Evolutionary conservation across 306 rosid species (phyloP).

Genomic region (Trichosanthes truncata): DNA sequence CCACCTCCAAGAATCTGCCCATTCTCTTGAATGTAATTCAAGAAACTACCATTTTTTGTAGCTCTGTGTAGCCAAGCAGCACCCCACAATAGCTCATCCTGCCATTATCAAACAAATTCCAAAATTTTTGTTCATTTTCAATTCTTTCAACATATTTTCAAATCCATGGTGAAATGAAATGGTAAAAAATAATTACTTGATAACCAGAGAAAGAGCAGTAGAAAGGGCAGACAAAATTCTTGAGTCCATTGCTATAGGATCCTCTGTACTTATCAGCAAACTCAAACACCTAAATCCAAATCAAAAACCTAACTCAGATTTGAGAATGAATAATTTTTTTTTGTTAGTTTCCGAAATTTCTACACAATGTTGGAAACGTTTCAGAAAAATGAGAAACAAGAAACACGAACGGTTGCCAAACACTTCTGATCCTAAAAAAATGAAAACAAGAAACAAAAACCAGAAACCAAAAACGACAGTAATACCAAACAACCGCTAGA

Average conservation of each 20-base stretch:
- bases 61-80: slow-evolving; percentile 97
- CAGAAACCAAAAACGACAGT: no score
- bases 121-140: no score
- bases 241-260: slow-evolving; percentile 60
- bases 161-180: no score
- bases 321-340: no score
- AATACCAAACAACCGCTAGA: no score
- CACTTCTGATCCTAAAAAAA: no score
- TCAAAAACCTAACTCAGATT: neutral
- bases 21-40: slow-evolving; percentile 62
- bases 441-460: no score
- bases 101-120: neutral
- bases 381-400: no score
- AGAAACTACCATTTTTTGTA: slow-evolving; percentile 52
- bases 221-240: slow-evolving; percentile 57
- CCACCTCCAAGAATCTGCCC: slow-evolving; percentile 75
- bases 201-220: slow-evolving; percentile 85
- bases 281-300: slow-evolving; percentile 47
- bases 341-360: no score
- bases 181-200: slow-evolving; percentile 27
- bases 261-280: slow-evolving; percentile 84
- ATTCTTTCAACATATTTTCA: neutral
- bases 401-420: no score
- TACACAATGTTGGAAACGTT: no score
- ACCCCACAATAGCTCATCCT: slow-evolving; percentile 94